Percentiles rank a stretch among this genome's conserved stretches.
phyloP scores from a whole-genome alignment of 108 stramenopile species.

The Chaetoceros tenuissimus region DNA sequence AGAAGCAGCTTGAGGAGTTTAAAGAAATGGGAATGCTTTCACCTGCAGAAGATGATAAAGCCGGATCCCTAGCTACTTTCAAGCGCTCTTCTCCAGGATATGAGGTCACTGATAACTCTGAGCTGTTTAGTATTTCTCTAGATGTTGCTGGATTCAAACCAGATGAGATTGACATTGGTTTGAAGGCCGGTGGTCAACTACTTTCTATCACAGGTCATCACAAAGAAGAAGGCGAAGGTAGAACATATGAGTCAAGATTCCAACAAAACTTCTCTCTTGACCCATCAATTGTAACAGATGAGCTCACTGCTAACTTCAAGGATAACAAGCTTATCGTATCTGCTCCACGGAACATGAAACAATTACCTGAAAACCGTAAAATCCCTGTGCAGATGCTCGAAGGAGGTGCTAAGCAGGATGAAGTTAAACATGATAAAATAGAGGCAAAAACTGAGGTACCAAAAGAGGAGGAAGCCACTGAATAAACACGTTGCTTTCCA shows the following conservation, averaged over 20 bases:
- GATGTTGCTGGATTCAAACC: conserved; percentile 1
- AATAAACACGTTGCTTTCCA: no score
- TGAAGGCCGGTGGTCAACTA: background rate
- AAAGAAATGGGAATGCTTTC: background rate
- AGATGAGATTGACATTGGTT: background rate
- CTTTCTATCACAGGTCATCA: background rate
- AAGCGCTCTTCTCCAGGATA: conserved; percentile 5
- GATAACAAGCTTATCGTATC: background rate
- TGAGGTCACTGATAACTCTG: conserved; percentile 3
- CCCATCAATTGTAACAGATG: background rate
- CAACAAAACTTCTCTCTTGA: conserved; percentile 5
- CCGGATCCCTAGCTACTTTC: background rate
- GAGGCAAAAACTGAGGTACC: background rate
- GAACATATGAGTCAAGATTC: background rate
- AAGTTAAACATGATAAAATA: background rate
- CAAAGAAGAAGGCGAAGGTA: background rate
- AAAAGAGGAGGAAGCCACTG: background rate
- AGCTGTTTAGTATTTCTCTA: background rate
- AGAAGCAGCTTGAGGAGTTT: background rate
- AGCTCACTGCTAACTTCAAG: background rate
- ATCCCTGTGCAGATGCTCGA: background rate
- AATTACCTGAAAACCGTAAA: conserved; percentile 1
- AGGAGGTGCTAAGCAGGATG: background rate
- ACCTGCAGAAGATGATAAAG: background rate
- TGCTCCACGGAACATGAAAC: background rate